Percentiles rank a stretch among this genome's conserved stretches.
These are phyloP conservation scores for Aspergillus luchuensis DNA, from an alignment of 2,329 filamentous ascomycete species.

Conservation along the genomic window DNA sequence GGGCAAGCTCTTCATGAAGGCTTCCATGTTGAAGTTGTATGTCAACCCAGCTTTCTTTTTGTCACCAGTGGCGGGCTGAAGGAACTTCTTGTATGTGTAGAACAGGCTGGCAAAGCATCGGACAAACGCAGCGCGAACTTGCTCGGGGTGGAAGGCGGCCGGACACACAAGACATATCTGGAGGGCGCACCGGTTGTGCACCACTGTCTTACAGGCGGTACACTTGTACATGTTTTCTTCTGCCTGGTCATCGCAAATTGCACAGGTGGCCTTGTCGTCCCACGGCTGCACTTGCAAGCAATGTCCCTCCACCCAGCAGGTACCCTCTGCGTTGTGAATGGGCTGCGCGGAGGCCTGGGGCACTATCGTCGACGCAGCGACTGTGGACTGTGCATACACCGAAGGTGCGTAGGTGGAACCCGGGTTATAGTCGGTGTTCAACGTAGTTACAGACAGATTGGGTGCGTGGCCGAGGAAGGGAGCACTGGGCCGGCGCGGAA, in stretches of 20 bases:
- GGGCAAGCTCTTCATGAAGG: constrained; percentile 65
- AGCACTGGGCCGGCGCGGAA: constrained; percentile 63
- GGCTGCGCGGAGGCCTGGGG: constrained; percentile 45
- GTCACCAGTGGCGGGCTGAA: constrained; percentile 60
- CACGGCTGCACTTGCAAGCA: constrained; percentile 48
- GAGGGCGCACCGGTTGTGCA: constrained; percentile 62
- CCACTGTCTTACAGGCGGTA: constrained; percentile 50
- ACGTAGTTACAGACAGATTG: constrained; percentile 47
- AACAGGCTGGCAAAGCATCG: constrained; percentile 69
- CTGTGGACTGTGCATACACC: constrained; percentile 53
- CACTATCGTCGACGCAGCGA: constrained; percentile 54
- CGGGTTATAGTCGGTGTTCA: constrained; percentile 43
- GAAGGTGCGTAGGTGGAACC: constrained; percentile 52
- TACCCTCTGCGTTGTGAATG: constrained; percentile 45
- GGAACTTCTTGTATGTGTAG: constrained; percentile 68
- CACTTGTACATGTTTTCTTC: constrained; percentile 59
- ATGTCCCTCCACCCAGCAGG: constrained; percentile 52
- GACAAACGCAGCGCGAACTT: constrained; percentile 68
- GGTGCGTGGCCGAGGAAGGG: constrained; percentile 69
- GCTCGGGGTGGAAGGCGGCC: constrained; percentile 66
- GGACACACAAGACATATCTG: constrained; percentile 66
- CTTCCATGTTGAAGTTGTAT: constrained; percentile 68
- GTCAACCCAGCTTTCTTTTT: constrained; percentile 64
- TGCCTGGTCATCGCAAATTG: constrained; percentile 57
- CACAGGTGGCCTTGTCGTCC: constrained; percentile 49